phyloP scores from a whole-genome alignment of 305 asterid genomes.

The Fraxinus nigra region DNA sequence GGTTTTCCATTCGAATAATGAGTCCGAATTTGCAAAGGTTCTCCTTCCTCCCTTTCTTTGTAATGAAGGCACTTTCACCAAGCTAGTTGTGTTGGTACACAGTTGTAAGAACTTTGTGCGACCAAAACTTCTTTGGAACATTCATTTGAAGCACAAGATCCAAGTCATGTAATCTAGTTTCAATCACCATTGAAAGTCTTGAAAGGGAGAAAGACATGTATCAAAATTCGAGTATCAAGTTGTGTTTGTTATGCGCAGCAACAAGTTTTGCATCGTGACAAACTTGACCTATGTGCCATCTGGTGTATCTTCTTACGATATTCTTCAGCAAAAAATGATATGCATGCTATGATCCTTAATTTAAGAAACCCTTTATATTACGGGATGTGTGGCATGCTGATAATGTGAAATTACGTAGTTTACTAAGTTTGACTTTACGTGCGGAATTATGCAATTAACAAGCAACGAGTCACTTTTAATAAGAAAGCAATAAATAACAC shows the following conservation, averaged over 20 bases:
- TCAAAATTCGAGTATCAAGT: not conserved
- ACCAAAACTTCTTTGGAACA: no score
- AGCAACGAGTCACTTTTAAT: no score
- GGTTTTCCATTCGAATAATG: not conserved
- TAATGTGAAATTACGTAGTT: no score
- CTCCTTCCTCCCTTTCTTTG: not conserved
- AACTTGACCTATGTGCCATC: not conserved
- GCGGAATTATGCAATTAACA: no score
- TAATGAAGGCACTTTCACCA: not conserved
- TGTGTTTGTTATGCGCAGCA: not conserved
- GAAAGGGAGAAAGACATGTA: not conserved
- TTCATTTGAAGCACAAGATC: no score
- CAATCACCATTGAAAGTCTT: not conserved
- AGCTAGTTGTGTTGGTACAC: not conserved
- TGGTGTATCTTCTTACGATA: not conserved
- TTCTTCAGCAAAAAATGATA: not conserved
- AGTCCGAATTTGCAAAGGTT: not conserved
- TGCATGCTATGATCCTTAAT: not conserved
- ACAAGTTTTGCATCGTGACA: not conserved
- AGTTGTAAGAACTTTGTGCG: no score
- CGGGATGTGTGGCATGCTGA: not conserved
- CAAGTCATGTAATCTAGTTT: not conserved
- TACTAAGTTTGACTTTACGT: no score
- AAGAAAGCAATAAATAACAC: no score
- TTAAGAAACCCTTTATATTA: not conserved